Base-by-base conservation (phyloP, 2,329 filamentous ascomycete genomes). In the Fusarium lyarnte region DNA sequence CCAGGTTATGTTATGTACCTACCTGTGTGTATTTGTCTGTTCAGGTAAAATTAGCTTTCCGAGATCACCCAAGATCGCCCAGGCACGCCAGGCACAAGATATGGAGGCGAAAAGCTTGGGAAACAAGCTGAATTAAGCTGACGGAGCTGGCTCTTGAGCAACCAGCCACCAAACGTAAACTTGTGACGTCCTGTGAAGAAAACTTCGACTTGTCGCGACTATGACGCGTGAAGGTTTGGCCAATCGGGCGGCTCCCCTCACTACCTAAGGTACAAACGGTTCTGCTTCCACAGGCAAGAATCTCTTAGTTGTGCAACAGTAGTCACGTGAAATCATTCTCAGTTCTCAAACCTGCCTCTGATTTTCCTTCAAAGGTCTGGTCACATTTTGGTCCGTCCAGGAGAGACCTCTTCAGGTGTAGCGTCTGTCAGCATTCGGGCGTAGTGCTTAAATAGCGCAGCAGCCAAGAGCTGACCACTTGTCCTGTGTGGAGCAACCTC, bases 181-280 rank as follows among this genome's bases (percentile, higher is more conserved):
- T 52, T 31, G 35, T 49, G 66, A 69, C 59, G 47, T 61, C 38
- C 33, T 21, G 36, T 54, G 31, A 39, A 49, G 36, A 59, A 57
- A 47, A 65, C 33, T 64, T 54, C 36, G 58, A 74, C 75, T 58
- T 46, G 63, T 76, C 76, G 74, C 76, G 76, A 77, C 76, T 27
- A 69, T 74, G 76, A 77, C 76, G 76, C 76, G 76, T 69, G 66
- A 58, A 66, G 47, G 58, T 53, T 43, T 42, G 33, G 33, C 74
- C 75, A 77, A 76, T 76, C 64, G 71, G 75, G 58, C 63, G 23
- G 42, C 52, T 66, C 66, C 74, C 63, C 58, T 53, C 23, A 41
- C 35, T 58, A 29, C 27, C 5, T 29, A 29, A 8, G 27, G 3
- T 29, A 58, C 72, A 73, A 73, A 74, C 58, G 72, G 46, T 54